Evolutionary conservation across 495 filamentous ascomycete genomes (phyloP), one percentile per base, ranked within the genome.

Genomic region (Sordaria brevicollis): DNA sequence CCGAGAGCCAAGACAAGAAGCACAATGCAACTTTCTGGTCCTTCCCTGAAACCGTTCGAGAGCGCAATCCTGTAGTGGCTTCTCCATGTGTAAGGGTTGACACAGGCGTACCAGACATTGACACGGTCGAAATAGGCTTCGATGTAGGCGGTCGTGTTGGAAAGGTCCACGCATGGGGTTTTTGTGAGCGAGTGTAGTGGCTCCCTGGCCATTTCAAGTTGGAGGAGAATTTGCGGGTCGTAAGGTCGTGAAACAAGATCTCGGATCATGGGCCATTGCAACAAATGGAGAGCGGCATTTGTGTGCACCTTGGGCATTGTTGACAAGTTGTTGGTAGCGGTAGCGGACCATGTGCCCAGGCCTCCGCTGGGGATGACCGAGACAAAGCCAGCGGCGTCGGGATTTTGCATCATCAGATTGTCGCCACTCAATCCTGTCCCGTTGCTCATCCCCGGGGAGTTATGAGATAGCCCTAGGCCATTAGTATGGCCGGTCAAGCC

Each of bases 271-370:
- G 92, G 92, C 90, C 90, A 93, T 75, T 93, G 90, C 3, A 94
- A 83, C 31, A 93, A 84, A 79, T 93, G 87, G 37, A 94, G 77
- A 1, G 91, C 90, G 33, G 91, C 90, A 67, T 91, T 93, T 0
- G 91, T 92, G 78, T 94, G 92, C 31, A 89, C 82, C 75, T 92
- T 93, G 39, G 91, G 91, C 90, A 94, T 93, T 36, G 90, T 92
- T 3, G 90, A 92, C 69, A 93, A 92, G 77, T 90, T 93, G 67
- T 87, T 88, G 34, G 83, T 83, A 36, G 78, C 76, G 1, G 82
- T 81, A 39, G 84, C 88, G 9, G 85, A 87, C 90, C 90, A 93
- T 3, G 90, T 92, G 3, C 89, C 90, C 67, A 93, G 79, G 21
- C 91, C 91, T 65, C 88, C 86, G 67, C 84, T 85, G 13, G 88